Base-by-base conservation (phyloP, 441 rosid species). In the Macaranga tanarius region DNA sequence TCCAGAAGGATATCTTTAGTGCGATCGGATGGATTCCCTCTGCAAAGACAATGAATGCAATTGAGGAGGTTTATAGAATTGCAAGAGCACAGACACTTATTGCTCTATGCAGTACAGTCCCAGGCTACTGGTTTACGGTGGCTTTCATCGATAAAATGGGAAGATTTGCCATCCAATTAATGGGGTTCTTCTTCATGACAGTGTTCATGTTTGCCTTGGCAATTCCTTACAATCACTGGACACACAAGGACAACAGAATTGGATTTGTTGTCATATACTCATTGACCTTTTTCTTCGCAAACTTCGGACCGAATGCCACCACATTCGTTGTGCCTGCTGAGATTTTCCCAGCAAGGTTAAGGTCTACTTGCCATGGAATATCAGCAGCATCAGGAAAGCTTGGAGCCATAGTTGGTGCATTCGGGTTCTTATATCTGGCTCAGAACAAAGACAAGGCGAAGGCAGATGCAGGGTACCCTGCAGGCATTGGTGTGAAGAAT, bases 111-210 rank as follows among this genome's bases (percentile, higher is more conserved):
- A 90, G 96, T 66, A 87, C 92, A 12, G 93, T 90, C 19, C 94
- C 92, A 0, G 94, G 96, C 7, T 92, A 92, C 82, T 90, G 97
- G 97, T 89, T 90, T 73, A 92, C 97, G 0, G 97, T 92, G 0
- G 88, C 84, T 1, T 65, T 92, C 0, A 92, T 90, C 1, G 94
- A 92, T 70, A 71, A 9, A 65, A 85, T 92, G 1, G 97, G 96
- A 44, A 79, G 97, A 71, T 92, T 92, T 64, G 73, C 88, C 4
- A 89, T 92, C 70, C 97, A 92, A 58, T 48, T 92, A 85, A 90
- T 90, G 89, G 96, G 97, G 12, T 92, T 92, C 87, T 84, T 88
- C 88, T 88, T 92, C 89, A 92, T 92, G 97, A 92, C 96, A 0
- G 91, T 87, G 17, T 92, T 92, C 48, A 90, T 92, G 93, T 90